Base-by-base conservation (phyloP, 2,329 filamentous ascomycete genomes). In the Hansfordia pulvinata region DNA sequence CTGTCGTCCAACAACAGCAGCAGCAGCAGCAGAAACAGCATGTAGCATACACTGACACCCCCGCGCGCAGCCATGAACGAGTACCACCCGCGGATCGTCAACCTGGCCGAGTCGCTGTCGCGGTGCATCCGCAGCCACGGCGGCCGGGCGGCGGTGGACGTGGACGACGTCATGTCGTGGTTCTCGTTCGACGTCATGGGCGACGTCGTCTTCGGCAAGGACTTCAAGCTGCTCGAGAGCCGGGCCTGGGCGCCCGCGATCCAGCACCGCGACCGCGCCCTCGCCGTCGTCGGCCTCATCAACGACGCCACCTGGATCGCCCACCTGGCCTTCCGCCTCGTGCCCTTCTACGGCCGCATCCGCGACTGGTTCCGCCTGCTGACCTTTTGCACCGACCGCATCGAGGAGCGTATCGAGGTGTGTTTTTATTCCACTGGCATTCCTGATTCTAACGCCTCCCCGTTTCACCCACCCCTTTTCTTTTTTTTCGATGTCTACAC, bases 121-220 rank as follows among this genome's bases (percentile, higher is more conserved):
- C 13, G 15, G n/a, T 36, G 32, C 18, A 32, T 40, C 20, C 24
- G 20, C 4, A 23, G 20, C 2, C 33, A 29, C 18, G 31, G 25
- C 15, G 16, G 8, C 6, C 14, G 29, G 2, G 28, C 29, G 2
- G n/a, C n/a, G n/a, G 26, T 38, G 11, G 30, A 35, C 17, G 10
- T 38, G n/a, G 31, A 37, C 18, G 25, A 34, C 6, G 27, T 36
- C 14, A 36, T 38, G 32, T 34, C 34, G 11, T 35, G 32, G 35
- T 37, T 35, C 24, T 34, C 35, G 8, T 40, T 35, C 20, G 35
- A 37, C 13, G 20, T 30, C 12, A 37, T 38, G 31, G 35, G 37
- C 12, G 37, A 38, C 11, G 28, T 35, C 8, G 23, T 38, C 11
- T 38, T 40, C 24, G 31, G 30, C 8, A 24, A 35, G 19, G 29